Evolutionary conservation across 2,329 filamentous ascomycete genomes (phyloP).

Genomic region (Fusarium sp.): DNA sequence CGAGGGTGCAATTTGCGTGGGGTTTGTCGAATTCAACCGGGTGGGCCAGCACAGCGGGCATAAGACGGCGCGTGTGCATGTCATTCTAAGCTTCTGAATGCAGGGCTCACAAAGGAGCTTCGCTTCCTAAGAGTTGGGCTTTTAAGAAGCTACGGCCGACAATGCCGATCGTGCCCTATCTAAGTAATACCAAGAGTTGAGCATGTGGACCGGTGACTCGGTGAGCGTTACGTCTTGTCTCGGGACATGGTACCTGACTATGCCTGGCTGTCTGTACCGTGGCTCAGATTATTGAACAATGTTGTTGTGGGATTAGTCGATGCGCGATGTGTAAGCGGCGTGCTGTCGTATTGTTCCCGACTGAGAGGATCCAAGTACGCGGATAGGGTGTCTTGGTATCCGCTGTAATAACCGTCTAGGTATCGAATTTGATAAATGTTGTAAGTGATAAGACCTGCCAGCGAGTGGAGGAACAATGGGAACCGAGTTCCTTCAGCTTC

Average conservation of each 20-base stretch:
- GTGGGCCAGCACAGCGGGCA: slow-evolving; percentile 30
- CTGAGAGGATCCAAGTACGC: slow-evolving; percentile 1
- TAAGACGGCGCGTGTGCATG: slow-evolving; percentile 36
- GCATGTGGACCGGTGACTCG: slow-evolving; percentile 39
- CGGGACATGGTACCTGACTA: slow-evolving; percentile 9
- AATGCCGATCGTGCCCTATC: slow-evolving; percentile 42
- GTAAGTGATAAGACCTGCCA: slow-evolving; percentile 4
- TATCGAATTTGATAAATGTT: not conserved
- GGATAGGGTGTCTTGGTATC: not conserved
- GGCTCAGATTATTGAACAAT: too few species aligned
- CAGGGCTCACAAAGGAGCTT: slow-evolving; percentile 10
- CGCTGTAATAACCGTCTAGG: not conserved
- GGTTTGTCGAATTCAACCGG: slow-evolving; percentile 23
- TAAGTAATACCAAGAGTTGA: slow-evolving; percentile 33
- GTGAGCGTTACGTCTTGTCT: slow-evolving; percentile 27
- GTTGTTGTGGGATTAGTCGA: not conserved
- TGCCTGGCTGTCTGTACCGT: not conserved
- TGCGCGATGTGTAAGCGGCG: slow-evolving; percentile 6
- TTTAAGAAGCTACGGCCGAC: slow-evolving; percentile 17
- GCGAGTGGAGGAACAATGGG: slow-evolving; percentile 15
- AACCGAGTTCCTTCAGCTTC: slow-evolving; percentile 12
- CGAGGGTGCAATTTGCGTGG: slow-evolving; percentile 10
- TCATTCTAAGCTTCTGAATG: slow-evolving; percentile 35
- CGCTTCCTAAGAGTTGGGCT: slow-evolving; percentile 19
- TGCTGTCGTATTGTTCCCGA: slow-evolving; percentile 18